Evolutionary conservation across 2,329 filamentous ascomycete species (phyloP), one percentile per base, ranked within the genome.

Genomic region (Alternaria solani): DNA sequence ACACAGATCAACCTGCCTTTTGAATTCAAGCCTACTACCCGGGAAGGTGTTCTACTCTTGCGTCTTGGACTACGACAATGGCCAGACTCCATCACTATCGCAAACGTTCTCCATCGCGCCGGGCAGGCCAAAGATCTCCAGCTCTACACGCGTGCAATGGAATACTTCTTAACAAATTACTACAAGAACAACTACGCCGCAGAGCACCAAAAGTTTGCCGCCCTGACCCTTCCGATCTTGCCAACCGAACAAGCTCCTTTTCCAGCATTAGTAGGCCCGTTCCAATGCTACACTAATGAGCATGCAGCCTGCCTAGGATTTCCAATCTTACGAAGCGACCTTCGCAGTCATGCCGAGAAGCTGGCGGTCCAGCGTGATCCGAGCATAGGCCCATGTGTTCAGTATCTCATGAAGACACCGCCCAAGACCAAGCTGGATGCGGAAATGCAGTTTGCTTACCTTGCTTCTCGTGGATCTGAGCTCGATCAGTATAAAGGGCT

Each of bases 321-420:
- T 71, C 84, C 89, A 26, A 90, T 97, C 18, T 81, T 99, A 34
- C 86, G 87, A 62, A 85, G 81, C 48, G 91, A 95, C 64, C 84
- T 98, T n/a, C 89, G 91, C 61, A 81, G 86, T 11, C 92, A 98
- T 81, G 92, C 93, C 16, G 83, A 85, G 55, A 94, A 95, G 80
- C 93, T 99, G 70, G 94, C 93, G 1, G 93, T 99, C 5, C 86
- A 86, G n/a, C 81, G 86, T 54, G 89, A 99, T 75, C 95, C 96
- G 0, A 87, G 89, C 0, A 91, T 98, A 62, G 83, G 84, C 1
- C 87, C 90, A 26, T 97, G 93, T 72, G 87, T 96, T 12, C 88
- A 90, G 41, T 86, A 87, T 26, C 81, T 99, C 41, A 81, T 94
- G 28, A 84, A 86, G 30, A 87, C 85, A 3, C 93, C 94, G 32